These are phyloP conservation scores for Lodderomyces oxycetoniae DNA, from an alignment of 1,139 yeast genomes.

Conservation along the genomic window DNA sequence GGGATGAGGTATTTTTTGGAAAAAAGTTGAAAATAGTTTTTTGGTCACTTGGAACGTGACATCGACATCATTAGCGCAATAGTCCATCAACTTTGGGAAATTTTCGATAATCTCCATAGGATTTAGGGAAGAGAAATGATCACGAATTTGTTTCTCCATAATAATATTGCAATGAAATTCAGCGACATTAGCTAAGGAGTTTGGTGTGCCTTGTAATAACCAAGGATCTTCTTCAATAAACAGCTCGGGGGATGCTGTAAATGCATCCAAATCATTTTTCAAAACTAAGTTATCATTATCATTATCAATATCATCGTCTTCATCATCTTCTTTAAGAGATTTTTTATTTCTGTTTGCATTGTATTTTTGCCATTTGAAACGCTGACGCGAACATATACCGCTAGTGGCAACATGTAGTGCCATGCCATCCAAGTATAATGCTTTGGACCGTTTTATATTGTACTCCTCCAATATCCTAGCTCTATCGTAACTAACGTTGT, in stretches of 20 bases:
- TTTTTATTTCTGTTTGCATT: slow-evolving; percentile 32
- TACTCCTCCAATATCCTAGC: slow-evolving; percentile 86
- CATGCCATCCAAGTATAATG: slow-evolving; percentile 87
- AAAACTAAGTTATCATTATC: neutral
- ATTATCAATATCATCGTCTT: slow-evolving; percentile 18
- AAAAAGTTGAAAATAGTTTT: slow-evolving; percentile 66
- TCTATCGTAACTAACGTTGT: slow-evolving; percentile 86
- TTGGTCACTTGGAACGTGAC: slow-evolving; percentile 70
- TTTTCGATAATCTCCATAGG: slow-evolving; percentile 52
- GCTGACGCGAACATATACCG: slow-evolving; percentile 90
- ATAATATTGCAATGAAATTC: slow-evolving; percentile 68
- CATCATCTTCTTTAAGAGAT: slow-evolving; percentile 18
- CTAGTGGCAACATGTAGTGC: slow-evolving; percentile 85
- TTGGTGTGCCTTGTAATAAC: slow-evolving; percentile 71
- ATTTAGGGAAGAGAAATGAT: slow-evolving; percentile 54
- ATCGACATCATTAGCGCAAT: slow-evolving; percentile 82
- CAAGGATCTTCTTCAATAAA: slow-evolving; percentile 59
- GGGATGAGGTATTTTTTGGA: slow-evolving; percentile 79
- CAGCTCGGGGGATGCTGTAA: slow-evolving; percentile 8
- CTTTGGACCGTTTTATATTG: slow-evolving; percentile 57
- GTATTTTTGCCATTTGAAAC: slow-evolving; percentile 72
- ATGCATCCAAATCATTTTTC: slow-evolving; percentile 19
- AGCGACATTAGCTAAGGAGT: slow-evolving; percentile 79
- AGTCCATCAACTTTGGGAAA: slow-evolving; percentile 59
- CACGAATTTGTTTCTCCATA: slow-evolving; percentile 65